Evolutionary conservation across 2,329 filamentous ascomycete species (phyloP).

Genomic region (Ceratocystis albifundus): DNA sequence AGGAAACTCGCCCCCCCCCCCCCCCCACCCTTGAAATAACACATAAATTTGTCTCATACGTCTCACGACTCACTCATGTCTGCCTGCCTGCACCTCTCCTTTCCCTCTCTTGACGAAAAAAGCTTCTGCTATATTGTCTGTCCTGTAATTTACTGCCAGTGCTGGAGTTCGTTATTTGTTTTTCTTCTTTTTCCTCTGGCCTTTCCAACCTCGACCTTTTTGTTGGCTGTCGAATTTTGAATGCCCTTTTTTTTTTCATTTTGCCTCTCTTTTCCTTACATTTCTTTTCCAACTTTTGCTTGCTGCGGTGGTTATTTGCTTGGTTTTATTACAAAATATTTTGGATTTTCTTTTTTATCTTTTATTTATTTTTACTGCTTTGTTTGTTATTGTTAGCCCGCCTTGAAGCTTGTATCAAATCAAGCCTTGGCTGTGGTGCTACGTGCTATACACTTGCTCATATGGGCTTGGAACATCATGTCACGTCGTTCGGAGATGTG

Average conservation of each 20-base stretch:
- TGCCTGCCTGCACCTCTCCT: neutral
- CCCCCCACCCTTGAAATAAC: neutral
- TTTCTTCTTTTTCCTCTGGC: no score
- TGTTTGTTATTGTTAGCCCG: constrained; percentile 4
- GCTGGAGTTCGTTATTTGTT: neutral
- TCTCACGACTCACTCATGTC: no score
- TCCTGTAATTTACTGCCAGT: constrained; percentile 1
- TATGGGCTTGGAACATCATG: no score
- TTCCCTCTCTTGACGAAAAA: neutral
- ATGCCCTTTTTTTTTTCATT: neutral
- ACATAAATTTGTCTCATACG: constrained; percentile 1
- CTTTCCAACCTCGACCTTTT: neutral
- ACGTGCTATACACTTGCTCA: no score
- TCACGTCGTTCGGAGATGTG: neutral
- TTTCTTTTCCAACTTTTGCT: constrained; percentile 5
- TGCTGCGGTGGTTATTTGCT: neutral
- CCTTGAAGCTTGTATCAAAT: neutral
- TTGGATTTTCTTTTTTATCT: neutral
- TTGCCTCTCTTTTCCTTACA: constrained; percentile 1
- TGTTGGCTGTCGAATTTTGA: neutral
- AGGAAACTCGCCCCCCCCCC: no score
- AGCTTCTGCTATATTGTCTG: neutral
- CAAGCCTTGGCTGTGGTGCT: neutral
- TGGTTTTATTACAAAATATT: constrained; percentile 10
- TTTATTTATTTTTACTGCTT: constrained; percentile 4